A percentile compares a stretch with the other conserved stretches of the same genome.
These are phyloP conservation scores for Cryptococcus jaspeensis DNA, from an alignment of 1,284 basidiomycete genomes.

Conservation along the genomic window DNA sequence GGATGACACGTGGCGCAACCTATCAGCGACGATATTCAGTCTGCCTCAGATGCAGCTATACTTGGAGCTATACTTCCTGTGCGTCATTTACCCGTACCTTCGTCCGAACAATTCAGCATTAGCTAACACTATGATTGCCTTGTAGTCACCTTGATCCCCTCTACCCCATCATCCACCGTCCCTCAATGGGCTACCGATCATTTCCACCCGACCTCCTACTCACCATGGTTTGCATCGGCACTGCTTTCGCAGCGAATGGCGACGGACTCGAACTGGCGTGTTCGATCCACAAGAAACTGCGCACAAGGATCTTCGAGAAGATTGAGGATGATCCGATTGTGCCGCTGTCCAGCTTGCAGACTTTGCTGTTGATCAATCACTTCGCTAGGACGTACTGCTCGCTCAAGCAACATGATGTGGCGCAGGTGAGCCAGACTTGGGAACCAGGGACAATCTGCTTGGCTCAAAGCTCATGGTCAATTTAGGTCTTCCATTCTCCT, in stretches of 20 bases:
- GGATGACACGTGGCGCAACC: not conserved
- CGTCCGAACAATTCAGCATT: not conserved
- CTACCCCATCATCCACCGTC: slow-evolving; percentile 30
- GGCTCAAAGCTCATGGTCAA: not conserved
- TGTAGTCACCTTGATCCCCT: slow-evolving; percentile 27
- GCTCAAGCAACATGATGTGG: slow-evolving; percentile 27
- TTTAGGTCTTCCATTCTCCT: slow-evolving; percentile 30
- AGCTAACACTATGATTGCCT: not conserved
- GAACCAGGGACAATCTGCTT: not conserved
- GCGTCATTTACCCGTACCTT: slow-evolving; percentile 1
- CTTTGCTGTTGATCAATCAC: slow-evolving; percentile 26
- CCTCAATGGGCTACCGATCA: slow-evolving; percentile 22
- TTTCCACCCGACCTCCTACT: slow-evolving; percentile 27
- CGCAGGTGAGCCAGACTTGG: slow-evolving; percentile 16
- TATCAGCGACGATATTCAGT: slow-evolving; percentile 9
- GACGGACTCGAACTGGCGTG: slow-evolving; percentile 20
- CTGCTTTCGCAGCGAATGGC: slow-evolving; percentile 23
- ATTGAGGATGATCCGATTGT: slow-evolving; percentile 28
- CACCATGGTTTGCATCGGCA: slow-evolving; percentile 27
- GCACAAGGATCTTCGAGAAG: slow-evolving; percentile 25
- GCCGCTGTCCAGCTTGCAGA: slow-evolving; percentile 20
- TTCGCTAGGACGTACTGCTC: slow-evolving; percentile 29
- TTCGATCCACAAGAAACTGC: slow-evolving; percentile 18
- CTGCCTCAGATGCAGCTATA: slow-evolving; percentile 25
- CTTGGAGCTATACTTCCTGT: slow-evolving; percentile 33